Base-by-base conservation (phyloP, 2,329 filamentous ascomycete genomes). In the Penicillium italicum region DNA sequence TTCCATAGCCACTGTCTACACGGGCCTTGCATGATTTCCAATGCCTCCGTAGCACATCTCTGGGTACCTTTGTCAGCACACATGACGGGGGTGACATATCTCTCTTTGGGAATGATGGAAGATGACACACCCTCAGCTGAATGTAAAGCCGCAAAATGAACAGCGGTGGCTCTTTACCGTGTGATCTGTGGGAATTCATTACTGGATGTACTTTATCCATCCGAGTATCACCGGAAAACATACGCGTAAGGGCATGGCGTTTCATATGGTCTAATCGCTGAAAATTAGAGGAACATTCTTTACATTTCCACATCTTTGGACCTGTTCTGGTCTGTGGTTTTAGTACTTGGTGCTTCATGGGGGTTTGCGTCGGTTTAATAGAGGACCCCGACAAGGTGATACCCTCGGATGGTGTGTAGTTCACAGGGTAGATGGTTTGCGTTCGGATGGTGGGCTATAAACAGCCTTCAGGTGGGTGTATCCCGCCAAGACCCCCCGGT, bases 21-120 rank as follows among this genome's bases (percentile, higher is more conserved):
- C 66, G 67, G 18, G 47, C 31, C 43, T 60, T 61, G 58, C 68
- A 69, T 30, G 65, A 62, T 58, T 64, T 67, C 67, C 66, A 69
- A 41, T 69, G 68, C 30, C 66, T 56, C 10, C 68, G 62, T 34
- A 69, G 50, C 1, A 64, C 62, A 40, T 69, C 67, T 16, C 66
- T 68, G 33, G 20, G 31, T 34, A 11, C 20, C 10, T 10, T 31
- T 2, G 38, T 49, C 20, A 49, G 49, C 26, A 34, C 20, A 41
- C 28, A 44, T 47, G 18, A 40, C 16, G 10, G 18, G n/a, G n/a
- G n/a, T 26, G 18, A 30, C 20, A 45, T 18, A n/a, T 37, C 38
- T 36, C 18, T 38, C 9, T 6, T 26, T 11, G 12, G 20, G 6
- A 40, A 8, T 16, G 37, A 51, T 46, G 20, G 33, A 45, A 36